These are phyloP conservation scores for Hebeloma cylindrosporum DNA, from an alignment of 768 basidiomycete genomes.

Conservation along the genomic window DNA sequence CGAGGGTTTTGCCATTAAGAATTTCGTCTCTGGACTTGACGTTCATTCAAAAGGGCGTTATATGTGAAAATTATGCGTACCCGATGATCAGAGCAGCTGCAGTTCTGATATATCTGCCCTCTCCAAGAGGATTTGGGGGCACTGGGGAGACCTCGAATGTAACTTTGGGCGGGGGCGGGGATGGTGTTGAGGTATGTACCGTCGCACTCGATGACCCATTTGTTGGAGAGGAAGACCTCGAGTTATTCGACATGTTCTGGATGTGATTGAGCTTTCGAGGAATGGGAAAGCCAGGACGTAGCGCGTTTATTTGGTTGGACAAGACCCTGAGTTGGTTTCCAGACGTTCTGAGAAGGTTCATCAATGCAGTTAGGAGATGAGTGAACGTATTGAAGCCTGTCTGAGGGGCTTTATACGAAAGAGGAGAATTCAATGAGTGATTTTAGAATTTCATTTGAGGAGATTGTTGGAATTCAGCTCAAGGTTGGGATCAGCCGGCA, in stretches of 20 bases:
- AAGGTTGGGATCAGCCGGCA: slow-evolving; percentile 2
- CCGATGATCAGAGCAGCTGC: slow-evolving; percentile 79
- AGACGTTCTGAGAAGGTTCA: neutral
- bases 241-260: slow-evolving; percentile 17
- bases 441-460: slow-evolving; percentile 9
- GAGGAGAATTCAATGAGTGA: neutral
- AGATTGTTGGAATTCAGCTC: neutral
- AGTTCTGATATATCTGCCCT: slow-evolving; percentile 68
- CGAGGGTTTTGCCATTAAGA: slow-evolving; percentile 87
- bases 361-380: neutral
- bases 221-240: slow-evolving; percentile 25
- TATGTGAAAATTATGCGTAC: slow-evolving; percentile 32
- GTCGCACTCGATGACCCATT: slow-evolving; percentile 12
- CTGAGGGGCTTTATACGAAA: slow-evolving; percentile 1
- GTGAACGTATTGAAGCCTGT: no score
- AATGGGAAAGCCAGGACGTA: neutral
- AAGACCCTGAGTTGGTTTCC: slow-evolving; percentile 2
- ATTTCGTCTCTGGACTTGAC: slow-evolving; percentile 72
- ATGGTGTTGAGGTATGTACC: slow-evolving; percentile 6
- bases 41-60: neutral
- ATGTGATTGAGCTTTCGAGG: neutral
- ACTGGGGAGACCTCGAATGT: slow-evolving; percentile 55
- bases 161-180: slow-evolving; percentile 17
- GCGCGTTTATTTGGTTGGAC: neutral
- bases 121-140: slow-evolving; percentile 65